phyloP scores from a whole-genome alignment of 805 yeast genomes.

The Candida sphagnicola region DNA sequence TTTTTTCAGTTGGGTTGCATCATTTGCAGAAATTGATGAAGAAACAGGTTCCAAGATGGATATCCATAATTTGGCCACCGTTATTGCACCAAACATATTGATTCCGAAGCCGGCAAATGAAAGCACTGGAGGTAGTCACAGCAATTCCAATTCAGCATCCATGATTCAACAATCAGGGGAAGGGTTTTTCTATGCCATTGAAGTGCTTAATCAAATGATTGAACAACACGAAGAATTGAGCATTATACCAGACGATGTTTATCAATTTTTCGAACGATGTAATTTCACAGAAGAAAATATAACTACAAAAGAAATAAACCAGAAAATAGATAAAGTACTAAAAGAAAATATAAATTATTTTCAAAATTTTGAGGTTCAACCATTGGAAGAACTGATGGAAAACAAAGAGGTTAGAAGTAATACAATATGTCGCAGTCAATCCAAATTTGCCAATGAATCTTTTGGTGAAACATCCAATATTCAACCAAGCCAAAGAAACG shows the following conservation, averaged over 20 bases:
- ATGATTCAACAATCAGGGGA: constrained; percentile 46
- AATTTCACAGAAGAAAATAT: constrained; percentile 28
- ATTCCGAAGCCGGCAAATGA: constrained; percentile 41
- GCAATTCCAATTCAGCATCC: constrained; percentile 6
- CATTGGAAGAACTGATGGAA: constrained; percentile 11
- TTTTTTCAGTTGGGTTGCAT: constrained; percentile 92
- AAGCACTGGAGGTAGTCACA: constrained; percentile 1
- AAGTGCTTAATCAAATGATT: constrained; percentile 80
- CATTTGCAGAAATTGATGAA: constrained; percentile 90
- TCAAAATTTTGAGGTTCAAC: constrained; percentile 12
- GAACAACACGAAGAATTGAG: constrained; percentile 77
- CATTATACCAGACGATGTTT: constrained; percentile 66
- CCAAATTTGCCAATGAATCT: constrained; percentile 22
- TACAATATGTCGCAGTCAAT: constrained; percentile 28
- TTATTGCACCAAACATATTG: constrained; percentile 86
- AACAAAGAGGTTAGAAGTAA: constrained; percentile 26
- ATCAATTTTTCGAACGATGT: constrained; percentile 45
- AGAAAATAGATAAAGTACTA: constrained; percentile 24
- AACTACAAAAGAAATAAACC: constrained; percentile 34
- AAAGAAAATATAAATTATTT: constrained; percentile 32
- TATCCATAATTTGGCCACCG: constrained; percentile 91
- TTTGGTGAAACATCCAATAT: constrained; percentile 25
- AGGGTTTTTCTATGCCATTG: constrained; percentile 83
- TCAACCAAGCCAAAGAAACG: not conserved
- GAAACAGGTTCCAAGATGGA: constrained; percentile 91